Evolutionary conservation across 257 asterid species (phyloP).

Genomic region (Ilex aquifolium): DNA sequence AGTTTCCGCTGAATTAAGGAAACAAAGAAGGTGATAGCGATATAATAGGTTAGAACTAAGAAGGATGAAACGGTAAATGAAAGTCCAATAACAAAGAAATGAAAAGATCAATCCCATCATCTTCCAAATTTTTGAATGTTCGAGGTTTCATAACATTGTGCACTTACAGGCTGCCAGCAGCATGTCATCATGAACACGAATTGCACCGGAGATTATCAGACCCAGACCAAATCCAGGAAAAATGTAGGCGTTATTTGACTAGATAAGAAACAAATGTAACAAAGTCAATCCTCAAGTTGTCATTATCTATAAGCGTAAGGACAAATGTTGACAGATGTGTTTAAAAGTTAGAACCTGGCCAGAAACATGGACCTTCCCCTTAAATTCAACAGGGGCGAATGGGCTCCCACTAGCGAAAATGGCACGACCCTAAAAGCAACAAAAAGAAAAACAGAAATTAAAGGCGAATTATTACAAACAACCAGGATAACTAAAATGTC

Average conservation of each 20-base stretch:
- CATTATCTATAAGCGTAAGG: no score
- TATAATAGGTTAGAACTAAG: no score
- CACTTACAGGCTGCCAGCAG: conserved; percentile 89
- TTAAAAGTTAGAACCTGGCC: conserved; percentile 38
- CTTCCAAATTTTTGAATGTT: no score
- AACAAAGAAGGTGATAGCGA: conserved; percentile 2
- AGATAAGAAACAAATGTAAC: neutral
- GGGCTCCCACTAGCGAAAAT: conserved; percentile 80
- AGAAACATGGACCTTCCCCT: conserved; percentile 43
- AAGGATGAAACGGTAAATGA: no score
- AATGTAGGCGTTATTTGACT: conserved; percentile 90
- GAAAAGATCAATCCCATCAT: no score
- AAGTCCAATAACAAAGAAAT: neutral
- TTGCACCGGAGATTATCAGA: conserved; percentile 86
- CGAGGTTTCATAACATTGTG: neutral
- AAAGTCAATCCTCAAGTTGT: no score
- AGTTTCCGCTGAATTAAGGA: conserved; percentile 74
- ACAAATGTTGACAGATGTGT: no score
- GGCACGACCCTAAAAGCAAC: conserved; percentile 53
- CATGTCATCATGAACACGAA: conserved; percentile 92
- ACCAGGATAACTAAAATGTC: neutral
- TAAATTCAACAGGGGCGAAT: conserved; percentile 48
- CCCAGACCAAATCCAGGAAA: conserved; percentile 95
- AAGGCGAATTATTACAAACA: conserved; percentile 1
- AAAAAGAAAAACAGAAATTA: conserved; percentile 8